phyloP scores from a whole-genome alignment of 257 asterid species.

The Henckelia pumila region DNA sequence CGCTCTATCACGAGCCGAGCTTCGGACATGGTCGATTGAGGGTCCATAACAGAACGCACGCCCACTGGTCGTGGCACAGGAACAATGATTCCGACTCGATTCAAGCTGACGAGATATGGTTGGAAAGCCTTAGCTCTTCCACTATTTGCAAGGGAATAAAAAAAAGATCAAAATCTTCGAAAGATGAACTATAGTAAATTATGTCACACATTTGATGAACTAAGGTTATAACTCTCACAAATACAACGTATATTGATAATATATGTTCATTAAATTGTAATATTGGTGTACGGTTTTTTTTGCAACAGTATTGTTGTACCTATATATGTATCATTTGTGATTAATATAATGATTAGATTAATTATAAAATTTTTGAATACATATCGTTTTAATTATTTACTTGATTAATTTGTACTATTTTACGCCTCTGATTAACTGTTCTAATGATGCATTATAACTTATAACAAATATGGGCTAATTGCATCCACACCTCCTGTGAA shows the following conservation, averaged over 20 bases:
- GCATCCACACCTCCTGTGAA: too few relatives aligned
- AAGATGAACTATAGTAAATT: background rate
- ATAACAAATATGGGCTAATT: too few relatives aligned
- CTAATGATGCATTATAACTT: too few relatives aligned
- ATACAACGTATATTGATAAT: too few relatives aligned
- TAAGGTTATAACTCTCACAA: too few relatives aligned
- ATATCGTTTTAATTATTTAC: too few relatives aligned
- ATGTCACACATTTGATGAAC: background rate
- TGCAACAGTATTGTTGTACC: background rate
- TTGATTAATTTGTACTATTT: too few relatives aligned
- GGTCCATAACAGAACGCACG: conserved; percentile 38
- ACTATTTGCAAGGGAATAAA: conserved; percentile 3
- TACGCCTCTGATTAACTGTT: too few relatives aligned
- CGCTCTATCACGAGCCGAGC: conserved; percentile 42
- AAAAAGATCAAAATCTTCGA: background rate
- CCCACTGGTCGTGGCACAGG: conserved; percentile 53
- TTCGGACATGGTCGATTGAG: conserved; percentile 49
- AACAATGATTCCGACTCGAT: conserved; percentile 33
- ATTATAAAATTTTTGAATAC: too few relatives aligned
- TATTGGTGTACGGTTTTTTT: too few relatives aligned
- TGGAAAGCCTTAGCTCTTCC: conserved; percentile 34
- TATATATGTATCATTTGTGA: too few relatives aligned
- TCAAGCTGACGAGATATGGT: conserved; percentile 40
- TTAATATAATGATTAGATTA: background rate
- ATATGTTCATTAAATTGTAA: too few relatives aligned